These are phyloP conservation scores for Ceratocystis harringtonii DNA, from an alignment of 2,329 filamentous ascomycete genomes.

Conservation along the genomic window DNA sequence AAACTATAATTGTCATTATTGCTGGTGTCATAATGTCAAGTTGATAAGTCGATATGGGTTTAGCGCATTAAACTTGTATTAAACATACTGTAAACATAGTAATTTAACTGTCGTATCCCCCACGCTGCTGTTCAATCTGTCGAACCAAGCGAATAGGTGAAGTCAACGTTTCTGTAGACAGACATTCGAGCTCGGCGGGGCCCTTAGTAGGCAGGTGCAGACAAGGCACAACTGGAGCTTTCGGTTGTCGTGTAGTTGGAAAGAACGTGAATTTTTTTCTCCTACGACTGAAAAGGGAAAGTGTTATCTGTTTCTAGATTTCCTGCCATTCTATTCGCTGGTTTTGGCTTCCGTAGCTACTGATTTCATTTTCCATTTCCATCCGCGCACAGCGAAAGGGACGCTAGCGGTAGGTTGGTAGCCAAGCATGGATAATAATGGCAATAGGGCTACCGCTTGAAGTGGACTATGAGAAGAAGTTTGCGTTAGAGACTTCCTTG, in stretches of 20 bases:
- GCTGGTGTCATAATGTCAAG: neutral
- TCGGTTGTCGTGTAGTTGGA: neutral
- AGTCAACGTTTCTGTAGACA: neutral
- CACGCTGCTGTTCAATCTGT: too few relatives aligned
- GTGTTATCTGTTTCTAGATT: neutral
- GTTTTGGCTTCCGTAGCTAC: neutral
- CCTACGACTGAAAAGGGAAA: neutral
- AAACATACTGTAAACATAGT: too few relatives aligned
- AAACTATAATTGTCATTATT: neutral
- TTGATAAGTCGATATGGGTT: too few relatives aligned
- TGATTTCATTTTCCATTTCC: neutral
- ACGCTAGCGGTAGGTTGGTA: neutral
- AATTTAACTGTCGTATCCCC: too few relatives aligned
- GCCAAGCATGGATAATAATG: neutral
- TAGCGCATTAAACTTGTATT: too few relatives aligned
- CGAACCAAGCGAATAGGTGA: neutral
- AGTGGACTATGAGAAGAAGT: neutral
- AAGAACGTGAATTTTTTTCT: neutral
- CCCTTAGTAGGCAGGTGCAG: neutral
- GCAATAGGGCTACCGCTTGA: neutral
- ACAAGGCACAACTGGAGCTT: neutral
- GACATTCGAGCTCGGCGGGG: neutral
- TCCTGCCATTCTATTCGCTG: neutral
- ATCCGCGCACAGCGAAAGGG: neutral
- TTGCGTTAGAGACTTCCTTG: neutral